These are phyloP conservation scores for Sclerotinia spermophila DNA, from an alignment of 2,329 filamentous ascomycete genomes.

Conservation along the genomic window DNA sequence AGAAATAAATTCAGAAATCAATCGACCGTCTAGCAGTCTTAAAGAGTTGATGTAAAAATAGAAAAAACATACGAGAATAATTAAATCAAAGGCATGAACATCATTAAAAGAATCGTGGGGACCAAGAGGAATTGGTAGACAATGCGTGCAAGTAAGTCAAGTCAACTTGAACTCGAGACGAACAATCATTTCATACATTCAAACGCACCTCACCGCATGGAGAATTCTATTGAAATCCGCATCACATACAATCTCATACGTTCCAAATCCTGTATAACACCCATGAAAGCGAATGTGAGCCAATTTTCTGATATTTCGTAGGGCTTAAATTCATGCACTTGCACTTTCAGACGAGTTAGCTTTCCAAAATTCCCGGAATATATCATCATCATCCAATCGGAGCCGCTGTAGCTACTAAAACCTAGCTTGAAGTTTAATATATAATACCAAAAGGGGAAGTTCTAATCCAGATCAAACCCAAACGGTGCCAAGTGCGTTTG, in stretches of 20 bases:
- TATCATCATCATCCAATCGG: not conserved
- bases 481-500: not conserved
- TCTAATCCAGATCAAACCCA: not conserved
- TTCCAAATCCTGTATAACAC: not conserved
- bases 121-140: not conserved
- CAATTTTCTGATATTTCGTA: not conserved
- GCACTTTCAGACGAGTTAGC: not conserved
- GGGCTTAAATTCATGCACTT: not conserved
- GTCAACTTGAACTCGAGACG: not conserved
- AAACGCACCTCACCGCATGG: not conserved
- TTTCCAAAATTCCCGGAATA: not conserved
- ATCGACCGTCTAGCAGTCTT: slow-evolving; percentile 1
- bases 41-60: not conserved
- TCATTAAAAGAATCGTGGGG: not conserved
- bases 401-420: not conserved
- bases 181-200: not conserved
- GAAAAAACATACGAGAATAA: not conserved
- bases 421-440: not conserved
- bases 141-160: not conserved
- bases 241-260: slow-evolving; percentile 1
- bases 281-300: not conserved
- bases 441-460: not conserved
- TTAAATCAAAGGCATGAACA: not conserved
- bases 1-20: not conserved
- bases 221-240: not conserved